Percentiles rank a stretch among this genome's conserved stretches.
Evolutionary conservation across 805 yeast species (phyloP).

Genomic region (Ogataea chonburiensis): DNA sequence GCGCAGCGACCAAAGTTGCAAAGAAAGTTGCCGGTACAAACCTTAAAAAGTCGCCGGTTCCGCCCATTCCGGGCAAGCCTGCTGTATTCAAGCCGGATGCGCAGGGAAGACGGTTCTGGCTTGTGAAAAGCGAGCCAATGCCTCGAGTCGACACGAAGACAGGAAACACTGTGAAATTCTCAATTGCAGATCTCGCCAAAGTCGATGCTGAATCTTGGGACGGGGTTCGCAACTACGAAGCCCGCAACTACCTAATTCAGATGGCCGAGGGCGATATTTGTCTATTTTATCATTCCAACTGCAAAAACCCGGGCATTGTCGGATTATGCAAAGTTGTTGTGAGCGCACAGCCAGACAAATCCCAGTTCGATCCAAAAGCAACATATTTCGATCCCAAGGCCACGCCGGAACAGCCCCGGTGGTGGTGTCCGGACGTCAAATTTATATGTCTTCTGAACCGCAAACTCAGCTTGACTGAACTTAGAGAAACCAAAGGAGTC

Average conservation of each 20-base stretch:
- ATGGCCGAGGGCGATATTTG: conserved; percentile 49
- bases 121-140: conserved; percentile 56
- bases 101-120: conserved; percentile 43
- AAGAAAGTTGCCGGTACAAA: conserved; percentile 3
- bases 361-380: conserved; percentile 42
- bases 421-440: conserved; percentile 58
- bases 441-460: conserved; percentile 44
- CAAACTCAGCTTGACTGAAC: conserved; percentile 40
- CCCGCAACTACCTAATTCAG: conserved; percentile 47
- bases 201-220: conserved; percentile 51
- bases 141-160: conserved; percentile 46
- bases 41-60: background rate
- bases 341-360: conserved; percentile 39
- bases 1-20: conserved; percentile 6
- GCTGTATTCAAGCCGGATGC: conserved; percentile 33
- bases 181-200: conserved; percentile 42
- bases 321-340: conserved; percentile 42
- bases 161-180: conserved; percentile 48
- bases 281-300: conserved; percentile 56
- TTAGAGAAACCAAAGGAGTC: conserved; percentile 35
- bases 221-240: conserved; percentile 60
- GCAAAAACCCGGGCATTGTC: conserved; percentile 53
- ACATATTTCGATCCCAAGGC: conserved; percentile 51
- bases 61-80: conserved; percentile 36
- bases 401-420: conserved; percentile 41